Evolutionary conservation across 352 stramenopile genomes (phyloP).

Genomic region (Chrysophaeum taylorii): DNA sequence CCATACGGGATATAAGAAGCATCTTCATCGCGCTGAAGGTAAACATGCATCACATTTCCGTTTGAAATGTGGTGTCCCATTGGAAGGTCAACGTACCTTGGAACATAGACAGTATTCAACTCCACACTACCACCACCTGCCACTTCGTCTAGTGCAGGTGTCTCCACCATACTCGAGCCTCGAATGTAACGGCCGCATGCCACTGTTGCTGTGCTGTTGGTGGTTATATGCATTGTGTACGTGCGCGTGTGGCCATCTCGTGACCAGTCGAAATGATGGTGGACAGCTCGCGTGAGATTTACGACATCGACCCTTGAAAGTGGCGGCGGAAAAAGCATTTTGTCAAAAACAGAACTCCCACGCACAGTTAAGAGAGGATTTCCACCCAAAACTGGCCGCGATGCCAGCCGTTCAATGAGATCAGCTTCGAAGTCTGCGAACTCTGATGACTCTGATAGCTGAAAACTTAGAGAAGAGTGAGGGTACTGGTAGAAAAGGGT

Average conservation of each 20-base stretch:
- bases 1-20: slow-evolving; percentile 32
- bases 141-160: slow-evolving; percentile 15
- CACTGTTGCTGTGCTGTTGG: not conserved
- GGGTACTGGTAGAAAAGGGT: not conserved
- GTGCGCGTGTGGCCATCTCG: slow-evolving; percentile 36
- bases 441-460: not conserved
- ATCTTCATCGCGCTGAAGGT: slow-evolving; percentile 30
- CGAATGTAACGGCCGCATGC: not conserved
- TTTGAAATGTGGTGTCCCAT: slow-evolving; percentile 15
- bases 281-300: slow-evolving; percentile 31
- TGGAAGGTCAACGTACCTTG: not conserved
- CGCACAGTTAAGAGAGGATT: no score
- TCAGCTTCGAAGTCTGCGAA: slow-evolving; percentile 10
- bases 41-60: slow-evolving; percentile 17
- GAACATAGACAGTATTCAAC: no score
- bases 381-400: no score
- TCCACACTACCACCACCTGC: not conserved
- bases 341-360: slow-evolving; percentile 10
- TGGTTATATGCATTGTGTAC: slow-evolving; percentile 29
- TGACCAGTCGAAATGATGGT: slow-evolving; percentile 37
- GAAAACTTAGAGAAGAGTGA: not conserved
- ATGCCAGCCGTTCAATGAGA: no score
- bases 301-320: slow-evolving; percentile 30
- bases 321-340: not conserved
- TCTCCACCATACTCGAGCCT: not conserved